Base-by-base conservation (phyloP, 352 stramenopile species). In the Elongisporangium undulatum region DNA sequence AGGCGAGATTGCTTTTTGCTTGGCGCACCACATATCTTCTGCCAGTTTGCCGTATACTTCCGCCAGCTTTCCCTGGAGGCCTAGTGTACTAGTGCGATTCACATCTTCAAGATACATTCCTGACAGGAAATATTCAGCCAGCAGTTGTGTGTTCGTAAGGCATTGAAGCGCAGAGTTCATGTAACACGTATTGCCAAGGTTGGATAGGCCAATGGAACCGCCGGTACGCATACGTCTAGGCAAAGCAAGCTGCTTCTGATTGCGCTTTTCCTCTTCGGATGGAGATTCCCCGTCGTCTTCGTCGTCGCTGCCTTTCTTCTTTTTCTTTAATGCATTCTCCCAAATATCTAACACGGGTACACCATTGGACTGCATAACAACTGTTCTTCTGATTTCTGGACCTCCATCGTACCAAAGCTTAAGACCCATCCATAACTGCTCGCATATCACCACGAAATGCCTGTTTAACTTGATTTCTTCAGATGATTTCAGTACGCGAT, bases 1-100 rank as follows among this genome's bases (percentile, higher is more conserved):
- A 9, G 96, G 96, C 41, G 80, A 87, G 23, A 98, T 89, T 5
- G 90, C 89, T 55, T 95, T 97, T 64, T 97, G 96, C 64, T 98
- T 94, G 13, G 94, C 91, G 59, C 80, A 92, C 94, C 96, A 99
- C 71, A 99, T 92, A 55, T 98, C 81, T 69, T 97, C 95, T 9
- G 98, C 87, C 6, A 99, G 75, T 38, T 97, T 90, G n/a, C 87
- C 96, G 68, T 98, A 99, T 0, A 96, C 85, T 52, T 93, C 88
- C 1, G 95, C 97, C 17, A 99, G 69, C 72, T 96, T 92, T 8
- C 97, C 97, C 59, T 97, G 90, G 23, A 96, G 88, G 10, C 97
- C 97, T 10, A 99, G 75, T 19, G 97, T 98, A 67, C 98, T 99
- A 19, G 94, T 94, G 38, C 90, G 84, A 63, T 99, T 99, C 34